Percentiles rank a stretch among this genome's conserved stretches.
phyloP scores from a whole-genome alignment of 257 asterid genomes.

The Solanum lycopersicoides region DNA sequence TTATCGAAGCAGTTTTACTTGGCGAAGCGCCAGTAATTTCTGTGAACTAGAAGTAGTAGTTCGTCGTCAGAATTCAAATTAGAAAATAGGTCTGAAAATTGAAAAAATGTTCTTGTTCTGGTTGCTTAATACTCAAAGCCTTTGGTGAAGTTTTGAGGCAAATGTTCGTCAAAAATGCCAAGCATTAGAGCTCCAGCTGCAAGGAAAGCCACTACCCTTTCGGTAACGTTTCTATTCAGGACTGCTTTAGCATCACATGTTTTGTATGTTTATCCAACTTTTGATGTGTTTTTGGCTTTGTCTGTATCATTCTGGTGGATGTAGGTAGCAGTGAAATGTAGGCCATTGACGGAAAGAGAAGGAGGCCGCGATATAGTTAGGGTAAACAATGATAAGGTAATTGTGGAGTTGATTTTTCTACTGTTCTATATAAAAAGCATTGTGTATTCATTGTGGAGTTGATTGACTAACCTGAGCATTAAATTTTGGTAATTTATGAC shows the following conservation, averaged over 20 bases:
- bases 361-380: slow-evolving; percentile 65
- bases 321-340: slow-evolving; percentile 90
- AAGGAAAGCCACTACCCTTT: slow-evolving; percentile 65
- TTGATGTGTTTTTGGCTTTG: neutral
- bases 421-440: neutral
- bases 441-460: neutral
- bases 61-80: neutral
- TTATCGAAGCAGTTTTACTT: neutral
- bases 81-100: neutral
- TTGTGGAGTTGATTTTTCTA: neutral
- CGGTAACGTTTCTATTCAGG: slow-evolving; percentile 28
- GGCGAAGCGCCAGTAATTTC: neutral
- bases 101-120: neutral
- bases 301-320: neutral
- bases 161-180: slow-evolving; percentile 58
- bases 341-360: slow-evolving; percentile 72
- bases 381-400: slow-evolving; percentile 68
- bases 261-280: neutral
- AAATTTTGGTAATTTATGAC: neutral
- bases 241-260: neutral
- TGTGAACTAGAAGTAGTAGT: neutral
- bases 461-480: neutral
- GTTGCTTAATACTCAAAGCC: neutral
- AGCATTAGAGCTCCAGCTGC: slow-evolving; percentile 72
- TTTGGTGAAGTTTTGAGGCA: slow-evolving; percentile 11